phyloP scores from a whole-genome alignment of 75 land plant species.

The Selaginella moellendorffii region DNA sequence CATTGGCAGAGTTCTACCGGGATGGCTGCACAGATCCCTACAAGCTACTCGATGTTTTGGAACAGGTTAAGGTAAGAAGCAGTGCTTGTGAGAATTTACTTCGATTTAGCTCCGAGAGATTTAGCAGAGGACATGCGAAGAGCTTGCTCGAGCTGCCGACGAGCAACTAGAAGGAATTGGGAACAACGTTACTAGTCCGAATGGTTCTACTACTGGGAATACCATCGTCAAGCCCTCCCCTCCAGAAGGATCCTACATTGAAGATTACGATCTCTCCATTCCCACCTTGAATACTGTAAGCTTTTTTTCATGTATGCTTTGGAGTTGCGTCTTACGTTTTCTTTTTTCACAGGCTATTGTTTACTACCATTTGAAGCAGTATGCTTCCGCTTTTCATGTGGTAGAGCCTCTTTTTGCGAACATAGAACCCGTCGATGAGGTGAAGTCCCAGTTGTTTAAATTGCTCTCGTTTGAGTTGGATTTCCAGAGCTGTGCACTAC shows the following conservation, averaged over 20 bases:
- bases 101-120: background rate
- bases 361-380: slow-evolving; percentile 69
- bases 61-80: slow-evolving; percentile 72
- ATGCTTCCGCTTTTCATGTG: slow-evolving; percentile 50
- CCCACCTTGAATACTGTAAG: slow-evolving; percentile 68
- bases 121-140: slow-evolving; percentile 30
- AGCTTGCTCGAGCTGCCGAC: slow-evolving; percentile 53
- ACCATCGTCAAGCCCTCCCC: background rate
- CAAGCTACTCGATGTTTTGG: slow-evolving; percentile 57
- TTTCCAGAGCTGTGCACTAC: slow-evolving; percentile 67
- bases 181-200: slow-evolving; percentile 30
- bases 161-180: slow-evolving; percentile 37
- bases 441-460: slow-evolving; percentile 8
- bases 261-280: slow-evolving; percentile 72
- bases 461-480: background rate
- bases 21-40: slow-evolving; percentile 77
- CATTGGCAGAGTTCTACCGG: slow-evolving; percentile 56
- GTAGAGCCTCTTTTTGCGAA: slow-evolving; percentile 72
- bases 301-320: slow-evolving; percentile 18
- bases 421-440: slow-evolving; percentile 92
- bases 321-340: background rate
- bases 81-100: slow-evolving; percentile 4
- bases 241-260: slow-evolving; percentile 24
- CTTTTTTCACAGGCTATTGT: slow-evolving; percentile 48
- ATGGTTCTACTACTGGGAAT: background rate